Evolutionary conservation across 2,329 filamentous ascomycete species (phyloP), one percentile per base, ranked within the genome.

Genomic region (Aspergillus cejpii): DNA sequence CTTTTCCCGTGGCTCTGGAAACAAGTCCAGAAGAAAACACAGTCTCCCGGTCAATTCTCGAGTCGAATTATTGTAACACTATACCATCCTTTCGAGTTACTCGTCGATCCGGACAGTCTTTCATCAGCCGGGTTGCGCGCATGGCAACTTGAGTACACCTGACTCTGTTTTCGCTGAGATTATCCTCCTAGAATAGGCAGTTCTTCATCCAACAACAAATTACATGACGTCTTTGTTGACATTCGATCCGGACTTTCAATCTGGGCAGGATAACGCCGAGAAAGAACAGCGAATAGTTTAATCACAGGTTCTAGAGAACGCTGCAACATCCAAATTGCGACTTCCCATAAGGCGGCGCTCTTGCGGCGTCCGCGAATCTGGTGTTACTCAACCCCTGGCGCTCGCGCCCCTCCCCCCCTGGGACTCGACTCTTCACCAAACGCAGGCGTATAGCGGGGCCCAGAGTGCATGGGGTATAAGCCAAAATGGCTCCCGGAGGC

Each of bases 401-500:
- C 41, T 52, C 39, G 41, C 43, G 46, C 34, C 40, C 37, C 42
- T 51, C 37, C 41, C 40, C 50, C 47, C 26, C 48, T 34, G 46
- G 29, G 41, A 50, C 39, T 48, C 29, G 41, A 47, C 31, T 43
- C 33, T 41, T 21, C n/a, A 42, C 44, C 36, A 52, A 43, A 41
- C 45, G 43, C 48, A 48, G 34, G 39, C 41, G 45, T 42, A 42
- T 47, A 42, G 56, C 50, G 20, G 39, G n/a, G 15, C 23, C 42
- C 45, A 49, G 49, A 51, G 62, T 67, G 56, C 52, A 68, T 68
- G 66, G 65, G 61, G 59, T 44, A 63, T 58, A 54, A 50, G 50
- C 34, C 55, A 68, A 56, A 46, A 87, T 87, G 83, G 77, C 80
- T 62, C 75, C 79, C 58, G 77, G 79, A 58, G 87, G 87, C 63